Evolutionary conservation across 148 eudicot species (phyloP).

Genomic region (Spergularia bocconei): DNA sequence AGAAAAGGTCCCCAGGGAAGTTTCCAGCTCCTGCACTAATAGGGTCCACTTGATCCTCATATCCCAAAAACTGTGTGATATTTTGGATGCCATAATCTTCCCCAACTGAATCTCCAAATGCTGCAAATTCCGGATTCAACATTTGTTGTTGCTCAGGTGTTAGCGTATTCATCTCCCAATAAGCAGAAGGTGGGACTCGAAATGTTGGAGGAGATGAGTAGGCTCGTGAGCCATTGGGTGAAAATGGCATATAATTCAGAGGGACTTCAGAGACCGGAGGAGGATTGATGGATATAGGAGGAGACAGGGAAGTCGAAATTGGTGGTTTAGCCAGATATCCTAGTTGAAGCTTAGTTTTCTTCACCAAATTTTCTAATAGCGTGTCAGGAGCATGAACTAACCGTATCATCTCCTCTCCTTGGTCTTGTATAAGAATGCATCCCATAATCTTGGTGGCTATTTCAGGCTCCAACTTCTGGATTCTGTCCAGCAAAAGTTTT

Average conservation of each 20-base stretch:
- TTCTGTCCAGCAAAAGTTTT: conserved; percentile 38
- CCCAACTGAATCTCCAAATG: conserved; percentile 34
- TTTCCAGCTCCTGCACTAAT: conserved; percentile 21
- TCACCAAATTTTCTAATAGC: conserved; percentile 40
- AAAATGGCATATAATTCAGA: conserved; percentile 31
- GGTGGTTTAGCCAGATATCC: conserved; percentile 28
- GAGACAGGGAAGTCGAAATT: conserved; percentile 39
- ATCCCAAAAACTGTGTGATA: conserved; percentile 30
- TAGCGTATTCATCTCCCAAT: conserved; percentile 38
- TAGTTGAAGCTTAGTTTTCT: conserved; percentile 41
- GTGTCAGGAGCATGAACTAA: conserved; percentile 62
- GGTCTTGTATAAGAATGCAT: conserved; percentile 46
- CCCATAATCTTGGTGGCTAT: conserved; percentile 55
- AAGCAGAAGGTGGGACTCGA: conserved; percentile 20
- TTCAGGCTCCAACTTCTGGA: conserved; percentile 63
- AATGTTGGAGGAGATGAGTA: conserved; percentile 33
- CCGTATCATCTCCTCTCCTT: conserved; percentile 56
- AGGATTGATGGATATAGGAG: conserved; percentile 24
- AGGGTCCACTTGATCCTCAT: conserved; percentile 48
- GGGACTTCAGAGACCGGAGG: conserved; percentile 37
- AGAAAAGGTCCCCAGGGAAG: conserved; percentile 37
- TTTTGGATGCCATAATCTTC: conserved; percentile 40
- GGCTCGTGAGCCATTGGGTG: conserved; percentile 35
- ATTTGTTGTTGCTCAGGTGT: conserved; percentile 30
- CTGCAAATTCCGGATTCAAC: conserved; percentile 29